Conservation (phyloP, 2,329 filamentous ascomycete species). For the Fusarium solani-melongenae region DNA sequence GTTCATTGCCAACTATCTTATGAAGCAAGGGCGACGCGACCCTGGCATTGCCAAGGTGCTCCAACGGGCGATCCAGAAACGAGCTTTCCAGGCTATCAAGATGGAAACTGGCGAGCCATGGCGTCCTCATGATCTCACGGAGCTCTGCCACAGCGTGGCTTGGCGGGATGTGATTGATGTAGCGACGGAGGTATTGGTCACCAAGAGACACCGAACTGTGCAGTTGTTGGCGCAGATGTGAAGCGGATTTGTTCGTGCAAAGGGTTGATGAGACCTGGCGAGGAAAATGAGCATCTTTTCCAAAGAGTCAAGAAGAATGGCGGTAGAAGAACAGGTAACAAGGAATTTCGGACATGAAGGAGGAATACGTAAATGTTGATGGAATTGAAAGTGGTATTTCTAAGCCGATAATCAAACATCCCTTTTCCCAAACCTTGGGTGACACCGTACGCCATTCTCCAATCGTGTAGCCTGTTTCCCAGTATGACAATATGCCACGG, state of each 20-base stretch:
- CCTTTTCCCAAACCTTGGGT: constrained; percentile 12
- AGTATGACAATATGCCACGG: background rate
- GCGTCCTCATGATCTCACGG: constrained; percentile 44
- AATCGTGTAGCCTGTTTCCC: constrained; percentile 1
- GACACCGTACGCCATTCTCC: constrained; percentile 32
- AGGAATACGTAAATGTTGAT: constrained; percentile 5
- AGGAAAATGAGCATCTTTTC: background rate
- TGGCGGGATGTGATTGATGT: constrained; percentile 51
- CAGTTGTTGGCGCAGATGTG: constrained; percentile 32
- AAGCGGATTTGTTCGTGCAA: background rate
- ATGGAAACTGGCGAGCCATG: constrained; percentile 1
- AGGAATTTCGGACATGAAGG: background rate
- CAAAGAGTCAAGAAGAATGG: background rate
- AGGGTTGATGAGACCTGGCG: background rate
- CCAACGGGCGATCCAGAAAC: constrained; percentile 46
- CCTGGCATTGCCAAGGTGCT: constrained; percentile 48
- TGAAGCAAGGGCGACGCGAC: constrained; percentile 51
- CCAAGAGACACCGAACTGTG: constrained; percentile 33
- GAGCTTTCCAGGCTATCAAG: constrained; percentile 26
- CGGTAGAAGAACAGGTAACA: background rate
- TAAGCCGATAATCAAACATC: constrained; percentile 21
- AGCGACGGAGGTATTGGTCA: constrained; percentile 46
- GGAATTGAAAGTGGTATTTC: constrained; percentile 31
- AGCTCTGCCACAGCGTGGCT: constrained; percentile 46
- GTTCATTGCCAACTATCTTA: constrained; percentile 49